A percentile compares a stretch with the other conserved stretches of the same genome.
Evolutionary conservation across 139 green algal genomes (phyloP).

Genomic region (Raphidocelis subcapitata): DNA sequence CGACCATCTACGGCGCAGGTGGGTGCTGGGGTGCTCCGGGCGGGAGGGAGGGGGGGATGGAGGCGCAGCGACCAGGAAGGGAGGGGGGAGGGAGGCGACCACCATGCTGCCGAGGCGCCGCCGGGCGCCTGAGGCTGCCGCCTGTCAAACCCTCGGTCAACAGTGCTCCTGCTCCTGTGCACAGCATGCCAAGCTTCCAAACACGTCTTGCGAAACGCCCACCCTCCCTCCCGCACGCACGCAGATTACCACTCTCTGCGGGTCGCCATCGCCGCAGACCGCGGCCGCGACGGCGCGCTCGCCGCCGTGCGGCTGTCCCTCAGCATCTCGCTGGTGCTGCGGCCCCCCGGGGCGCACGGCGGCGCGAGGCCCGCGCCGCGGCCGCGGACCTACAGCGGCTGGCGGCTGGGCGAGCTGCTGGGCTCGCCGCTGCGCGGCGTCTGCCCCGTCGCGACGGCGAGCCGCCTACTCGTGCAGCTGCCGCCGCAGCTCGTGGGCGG

Average conservation of each 20-base stretch:
- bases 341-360: not conserved
- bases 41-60: not conserved
- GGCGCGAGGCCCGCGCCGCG: not conserved
- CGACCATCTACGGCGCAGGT: constrained; percentile 54
- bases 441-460: constrained; percentile 42
- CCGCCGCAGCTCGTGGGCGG: constrained; percentile 4
- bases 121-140: not conserved
- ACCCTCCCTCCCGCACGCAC: not conserved
- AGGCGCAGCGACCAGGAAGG: not conserved
- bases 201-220: not conserved
- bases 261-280: constrained; percentile 19
- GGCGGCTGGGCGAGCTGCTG: not conserved
- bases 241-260: constrained; percentile 58
- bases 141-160: too few relatives aligned
- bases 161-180: not conserved
- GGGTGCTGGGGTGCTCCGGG: not conserved
- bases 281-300: not conserved
- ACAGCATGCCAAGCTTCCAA: not conserved
- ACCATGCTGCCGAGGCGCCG: not conserved
- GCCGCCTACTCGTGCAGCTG: constrained; percentile 44
- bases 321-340: constrained; percentile 46
- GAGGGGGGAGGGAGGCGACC: not conserved
- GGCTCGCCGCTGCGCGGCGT: not conserved
- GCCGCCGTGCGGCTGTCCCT: constrained; percentile 31
- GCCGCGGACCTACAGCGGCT: not conserved